Evolutionary conservation across 164 flowering plant genomes (phyloP), one percentile per base, ranked within the genome.

Genomic region (Pachysandra terminalis): DNA sequence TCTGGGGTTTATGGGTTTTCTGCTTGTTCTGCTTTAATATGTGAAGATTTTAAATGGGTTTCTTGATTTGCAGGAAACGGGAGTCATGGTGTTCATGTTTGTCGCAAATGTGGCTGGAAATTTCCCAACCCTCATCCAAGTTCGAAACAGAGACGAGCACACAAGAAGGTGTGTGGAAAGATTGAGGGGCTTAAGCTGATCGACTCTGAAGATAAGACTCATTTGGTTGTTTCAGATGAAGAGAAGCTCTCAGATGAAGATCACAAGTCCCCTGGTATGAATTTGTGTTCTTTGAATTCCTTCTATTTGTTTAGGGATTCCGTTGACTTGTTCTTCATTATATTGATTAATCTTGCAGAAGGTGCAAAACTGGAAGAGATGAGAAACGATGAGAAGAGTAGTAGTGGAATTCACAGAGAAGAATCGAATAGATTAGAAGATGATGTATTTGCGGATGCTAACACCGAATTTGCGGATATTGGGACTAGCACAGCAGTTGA

Each of bases 91-190:
- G 83, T 69, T 61, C 83, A 88, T 67, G 56, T 80, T 19, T 93
- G 98, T 71, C 69, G 63, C 63, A 86, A 80, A 80, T 93, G 98
- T 74, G 95, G 96, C 1, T 90, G 95, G 93, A 74, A 83, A 0
- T 93, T 76, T 71, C 91, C 96, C 5, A 90, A 93, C 49, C 79
- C 90, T 5, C 95, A 90, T 57, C 96, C 98, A 0, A 93, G 95
- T 61, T 84, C 96, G 1, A 93, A 72, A 68, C 89, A 83, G 45
- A 83, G 95, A 63, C 80, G 96, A 68, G 80, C 90, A 0, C 98
- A 93, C 80, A 90, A 83, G 87, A 87, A 66, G 76, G 64, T 81
- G n/a, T 93, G 98, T 73, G 95, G 93, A 61, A 86, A 75, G 5
- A 22, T 89, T 74, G 84, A 83, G 68, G 96, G 93, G n/a, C 81